phyloP scores from a whole-genome alignment of 2,329 filamentous ascomycete species.

The Drechslerella stenobrocha region DNA sequence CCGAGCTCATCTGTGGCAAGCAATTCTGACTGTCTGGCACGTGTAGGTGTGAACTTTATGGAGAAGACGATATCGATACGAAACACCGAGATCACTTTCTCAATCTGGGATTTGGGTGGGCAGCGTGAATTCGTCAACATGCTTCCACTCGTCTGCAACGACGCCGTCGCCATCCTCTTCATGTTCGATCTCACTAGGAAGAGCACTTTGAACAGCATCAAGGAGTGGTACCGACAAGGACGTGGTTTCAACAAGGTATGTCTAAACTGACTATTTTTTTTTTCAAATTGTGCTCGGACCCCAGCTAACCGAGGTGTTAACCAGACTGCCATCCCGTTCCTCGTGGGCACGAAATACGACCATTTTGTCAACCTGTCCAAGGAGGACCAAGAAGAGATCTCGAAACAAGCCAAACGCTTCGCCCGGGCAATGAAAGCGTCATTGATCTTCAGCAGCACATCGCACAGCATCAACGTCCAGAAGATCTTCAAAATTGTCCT shows the following conservation, averaged over 20 bases:
- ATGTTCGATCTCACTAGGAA: conserved; percentile 99
- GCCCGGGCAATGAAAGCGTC: conserved; percentile 86
- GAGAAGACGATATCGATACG: conserved; percentile 99
- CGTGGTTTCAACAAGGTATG: conserved; percentile 86
- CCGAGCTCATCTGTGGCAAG: background rate
- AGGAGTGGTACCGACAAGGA: conserved; percentile 98
- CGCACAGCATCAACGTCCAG: conserved; percentile 99
- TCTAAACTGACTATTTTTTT: background rate
- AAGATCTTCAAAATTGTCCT: conserved; percentile 99
- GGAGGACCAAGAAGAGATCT: conserved; percentile 98
- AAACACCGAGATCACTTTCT: conserved; percentile 99
- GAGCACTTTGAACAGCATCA: conserved; percentile 98
- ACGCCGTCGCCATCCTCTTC: conserved; percentile 96
- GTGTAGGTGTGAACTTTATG: conserved; percentile 95
- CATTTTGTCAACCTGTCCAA: conserved; percentile 98
- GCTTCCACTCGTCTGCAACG: conserved; percentile 98
- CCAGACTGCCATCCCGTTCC: conserved; percentile 88
- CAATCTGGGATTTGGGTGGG: conserved; percentile 97
- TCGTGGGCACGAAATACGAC: conserved; percentile 97
- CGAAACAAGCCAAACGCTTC: conserved; percentile 71
- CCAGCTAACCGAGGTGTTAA: background rate
- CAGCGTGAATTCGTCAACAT: conserved; percentile 99
- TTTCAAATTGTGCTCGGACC: background rate
- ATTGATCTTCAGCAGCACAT: conserved; percentile 97
- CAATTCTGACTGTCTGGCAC: conserved; percentile 18